A percentile compares a stretch with the other conserved stretches of the same genome.
Conservation (phyloP, 805 yeast genomes). For the Nakazawaea sp. region DNA sequence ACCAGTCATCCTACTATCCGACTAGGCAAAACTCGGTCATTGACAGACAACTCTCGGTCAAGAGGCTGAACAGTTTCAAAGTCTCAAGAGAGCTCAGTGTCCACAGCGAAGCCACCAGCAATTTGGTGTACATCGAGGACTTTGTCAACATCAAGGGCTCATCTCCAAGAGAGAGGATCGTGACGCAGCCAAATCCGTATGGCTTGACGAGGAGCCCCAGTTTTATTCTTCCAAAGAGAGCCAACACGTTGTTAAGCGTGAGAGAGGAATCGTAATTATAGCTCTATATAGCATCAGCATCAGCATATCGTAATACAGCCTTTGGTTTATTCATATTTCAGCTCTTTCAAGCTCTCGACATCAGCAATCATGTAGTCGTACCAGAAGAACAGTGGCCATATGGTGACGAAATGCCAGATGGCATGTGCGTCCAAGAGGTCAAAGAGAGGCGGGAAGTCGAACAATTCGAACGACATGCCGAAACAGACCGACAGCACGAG, state of each 20-base stretch:
- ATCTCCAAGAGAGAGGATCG: too few relatives aligned
- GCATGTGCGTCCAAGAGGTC: slow-evolving; percentile 86
- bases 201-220: slow-evolving; percentile 7
- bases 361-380: slow-evolving; percentile 53
- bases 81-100: slow-evolving; percentile 3
- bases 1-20: slow-evolving; percentile 10
- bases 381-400: slow-evolving; percentile 72
- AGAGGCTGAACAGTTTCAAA: slow-evolving; percentile 4
- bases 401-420: slow-evolving; percentile 87
- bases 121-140: slow-evolving; percentile 10
- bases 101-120: slow-evolving; percentile 2
- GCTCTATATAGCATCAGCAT: background rate
- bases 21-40: slow-evolving; percentile 6
- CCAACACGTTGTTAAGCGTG: slow-evolving; percentile 7
- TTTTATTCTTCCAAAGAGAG: slow-evolving; percentile 5
- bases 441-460: slow-evolving; percentile 75
- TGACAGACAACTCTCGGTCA: background rate
- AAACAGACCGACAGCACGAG: slow-evolving; percentile 46
- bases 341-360: slow-evolving; percentile 20
- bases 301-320: background rate
- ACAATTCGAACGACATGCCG: slow-evolving; percentile 87
- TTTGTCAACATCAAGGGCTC: slow-evolving; percentile 9
- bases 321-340: slow-evolving; percentile 4
- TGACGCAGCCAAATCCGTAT: slow-evolving; percentile 3
- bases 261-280: slow-evolving; percentile 1